A percentile compares a stretch with the other conserved stretches of the same genome.
Evolutionary conservation across 805 yeast species (phyloP).

Genomic region (Candida adriatica): DNA sequence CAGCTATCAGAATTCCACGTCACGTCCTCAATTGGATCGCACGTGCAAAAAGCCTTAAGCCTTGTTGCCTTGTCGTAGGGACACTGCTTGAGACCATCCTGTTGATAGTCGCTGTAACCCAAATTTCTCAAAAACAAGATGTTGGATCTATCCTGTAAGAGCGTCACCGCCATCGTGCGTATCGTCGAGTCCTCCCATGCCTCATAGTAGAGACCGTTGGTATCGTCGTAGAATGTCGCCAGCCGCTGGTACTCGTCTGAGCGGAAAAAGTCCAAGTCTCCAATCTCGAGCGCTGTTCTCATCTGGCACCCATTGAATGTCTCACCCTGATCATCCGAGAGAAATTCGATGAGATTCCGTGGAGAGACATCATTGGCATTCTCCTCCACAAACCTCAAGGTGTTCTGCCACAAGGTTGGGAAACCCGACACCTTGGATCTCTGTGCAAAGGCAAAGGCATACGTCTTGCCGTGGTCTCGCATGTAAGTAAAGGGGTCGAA

Average conservation of each 20-base stretch:
- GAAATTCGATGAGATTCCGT: conserved; percentile 61
- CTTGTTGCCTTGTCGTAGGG: conserved; percentile 62
- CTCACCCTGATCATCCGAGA: conserved; percentile 63
- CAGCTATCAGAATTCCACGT: conserved; percentile 59
- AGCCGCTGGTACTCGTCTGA: conserved; percentile 59
- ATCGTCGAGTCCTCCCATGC: conserved; percentile 93
- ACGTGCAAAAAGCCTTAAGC: conserved; percentile 56
- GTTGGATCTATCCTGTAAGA: conserved; percentile 56
- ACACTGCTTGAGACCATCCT: conserved; percentile 46
- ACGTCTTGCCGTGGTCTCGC: conserved; percentile 44
- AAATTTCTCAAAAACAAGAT: conserved; percentile 74
- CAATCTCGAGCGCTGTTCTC: conserved; percentile 86
- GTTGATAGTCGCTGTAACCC: conserved; percentile 60
- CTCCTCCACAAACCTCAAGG: conserved; percentile 53
- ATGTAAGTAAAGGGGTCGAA: conserved; percentile 43
- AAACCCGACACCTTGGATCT: conserved; percentile 68
- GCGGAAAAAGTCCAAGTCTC: conserved; percentile 66
- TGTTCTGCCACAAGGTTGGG: conserved; percentile 69
- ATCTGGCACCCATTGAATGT: conserved; percentile 81
- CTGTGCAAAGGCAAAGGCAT: conserved; percentile 59
- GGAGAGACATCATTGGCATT: conserved; percentile 54
- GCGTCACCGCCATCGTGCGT: conserved; percentile 73
- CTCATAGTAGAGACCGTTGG: conserved; percentile 83
- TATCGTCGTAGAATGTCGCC: conserved; percentile 58
- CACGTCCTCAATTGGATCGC: conserved; percentile 66